Base-by-base conservation (phyloP, 2,329 filamentous ascomycete genomes). In the Pyrenochaeta sp. region DNA sequence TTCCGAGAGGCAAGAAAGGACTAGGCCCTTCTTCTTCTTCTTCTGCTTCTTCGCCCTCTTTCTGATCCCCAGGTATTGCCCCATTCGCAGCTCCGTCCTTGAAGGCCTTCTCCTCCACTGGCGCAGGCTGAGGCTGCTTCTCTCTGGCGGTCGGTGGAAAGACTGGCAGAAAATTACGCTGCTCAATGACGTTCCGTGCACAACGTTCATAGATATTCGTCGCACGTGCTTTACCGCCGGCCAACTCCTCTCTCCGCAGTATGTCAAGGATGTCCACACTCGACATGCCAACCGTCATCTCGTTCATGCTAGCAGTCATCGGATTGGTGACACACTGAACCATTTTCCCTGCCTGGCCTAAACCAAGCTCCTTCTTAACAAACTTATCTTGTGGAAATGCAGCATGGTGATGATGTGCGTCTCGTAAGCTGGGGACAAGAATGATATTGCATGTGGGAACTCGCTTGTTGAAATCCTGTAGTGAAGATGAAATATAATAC, bases 141-240 rank as follows among this genome's bases (percentile, higher is more conserved):
- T 85, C 82, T 43, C 92, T 83, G 45, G 90, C 87, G 11, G 87
- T 83, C 0, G 94, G 88, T 5, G 95, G 95, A 69, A 93, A 97
- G 0, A 98, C 78, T 0, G 95, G 95, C 67, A 92, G 92, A 75
- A 93, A 98, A 70, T 95, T 92, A 6, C 93, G 82, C 77, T 98
- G 95, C 76, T 97, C 90, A 51, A 99, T 85, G 15, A 99, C 75
- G 63, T 95, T 89, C 17, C 87, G 84, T 5, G 90, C 86, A 41
- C 93, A 77, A n/a, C 94, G 80, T 14, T 87, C 86, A 67, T 94
- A 81, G 21, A 90, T 66, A 62, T 90, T 87, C 0, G 82, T 74
- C 47, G 87, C 83, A 7, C 74, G 73, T 0, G 83, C 82, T 43
- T 80, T 82, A 1, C 83, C 84, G 17, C 84, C 83, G 5, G 80